Evolutionary conservation across 139 green algal species (phyloP).

Genomic region (Ulvella scutata): DNA sequence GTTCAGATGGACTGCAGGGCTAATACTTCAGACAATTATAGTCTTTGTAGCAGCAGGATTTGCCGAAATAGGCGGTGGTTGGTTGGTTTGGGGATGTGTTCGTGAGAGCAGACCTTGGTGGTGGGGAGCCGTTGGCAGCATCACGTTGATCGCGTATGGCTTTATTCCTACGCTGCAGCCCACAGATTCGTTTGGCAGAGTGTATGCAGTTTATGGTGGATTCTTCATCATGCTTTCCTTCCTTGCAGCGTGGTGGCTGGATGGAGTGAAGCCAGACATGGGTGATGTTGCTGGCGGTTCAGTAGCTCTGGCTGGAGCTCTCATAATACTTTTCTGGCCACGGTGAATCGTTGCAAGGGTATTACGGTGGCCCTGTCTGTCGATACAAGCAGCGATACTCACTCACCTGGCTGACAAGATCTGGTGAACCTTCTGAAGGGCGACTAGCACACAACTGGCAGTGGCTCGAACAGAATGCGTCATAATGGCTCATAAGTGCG

Average conservation of each 20-base stretch:
- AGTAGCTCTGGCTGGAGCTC: conserved; percentile 55
- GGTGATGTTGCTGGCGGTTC: conserved; percentile 55
- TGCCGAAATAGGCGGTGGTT: conserved; percentile 71
- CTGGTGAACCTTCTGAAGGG: no score
- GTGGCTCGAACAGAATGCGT: no score
- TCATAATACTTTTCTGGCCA: conserved; percentile 57
- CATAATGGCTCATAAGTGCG: no score
- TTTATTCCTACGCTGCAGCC: conserved; percentile 67
- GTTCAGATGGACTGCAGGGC: no score
- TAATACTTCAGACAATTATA: no score
- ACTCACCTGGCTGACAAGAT: no score
- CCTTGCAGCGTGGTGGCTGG: conserved; percentile 61
- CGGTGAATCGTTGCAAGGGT: not conserved
- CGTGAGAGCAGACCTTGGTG: conserved; percentile 28
- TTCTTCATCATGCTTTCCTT: conserved; percentile 78
- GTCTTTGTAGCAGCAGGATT: no score
- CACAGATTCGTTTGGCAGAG: conserved; percentile 27
- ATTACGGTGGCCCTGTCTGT: no score
- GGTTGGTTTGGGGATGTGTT: conserved; percentile 67
- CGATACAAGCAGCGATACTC: no score
- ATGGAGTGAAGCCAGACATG: conserved; percentile 45
- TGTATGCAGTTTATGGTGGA: conserved; percentile 72
- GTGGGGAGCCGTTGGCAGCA: conserved; percentile 16
- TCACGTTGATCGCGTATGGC: conserved; percentile 51
- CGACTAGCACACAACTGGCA: no score